Conservation (phyloP, 2,329 filamentous ascomycete species). For the Aspergillus pseudoterreus region DNA sequence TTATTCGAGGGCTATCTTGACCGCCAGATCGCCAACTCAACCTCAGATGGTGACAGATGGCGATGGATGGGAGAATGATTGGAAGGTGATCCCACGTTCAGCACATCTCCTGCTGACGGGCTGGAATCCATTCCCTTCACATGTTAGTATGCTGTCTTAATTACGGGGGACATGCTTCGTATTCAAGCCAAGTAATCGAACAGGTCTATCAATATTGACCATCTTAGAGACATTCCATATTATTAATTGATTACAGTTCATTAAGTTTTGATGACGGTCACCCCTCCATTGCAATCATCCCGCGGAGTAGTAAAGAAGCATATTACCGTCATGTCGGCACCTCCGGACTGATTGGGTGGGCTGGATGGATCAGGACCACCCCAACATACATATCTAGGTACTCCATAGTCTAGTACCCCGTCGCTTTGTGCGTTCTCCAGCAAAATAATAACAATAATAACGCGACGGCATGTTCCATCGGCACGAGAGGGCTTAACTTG, state of each 20-base stretch:
- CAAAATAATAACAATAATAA: no score
- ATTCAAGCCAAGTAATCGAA: not conserved
- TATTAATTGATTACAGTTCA: no score
- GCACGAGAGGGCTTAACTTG: not conserved
- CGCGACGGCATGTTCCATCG: not conserved
- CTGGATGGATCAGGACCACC: not conserved
- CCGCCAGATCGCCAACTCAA: slow-evolving; percentile 2
- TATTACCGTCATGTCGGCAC: no score
- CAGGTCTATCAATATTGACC: not conserved
- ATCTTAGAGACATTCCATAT: no score
- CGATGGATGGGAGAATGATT: not conserved
- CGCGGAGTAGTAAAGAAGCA: no score
- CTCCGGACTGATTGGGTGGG: not conserved
- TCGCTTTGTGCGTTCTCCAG: no score
- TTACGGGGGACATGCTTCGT: not conserved
- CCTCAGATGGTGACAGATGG: not conserved
- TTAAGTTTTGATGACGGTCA: no score
- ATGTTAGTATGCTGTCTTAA: not conserved
- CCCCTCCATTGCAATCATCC: no score
- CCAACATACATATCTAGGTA: no score
- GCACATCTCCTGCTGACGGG: not conserved
- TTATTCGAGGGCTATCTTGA: not conserved
- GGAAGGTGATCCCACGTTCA: not conserved
- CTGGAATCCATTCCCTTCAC: not conserved
- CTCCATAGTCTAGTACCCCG: no score